Conservation (phyloP, 176 grass and related monocot genomes). For the Paspalum notatum region DNA sequence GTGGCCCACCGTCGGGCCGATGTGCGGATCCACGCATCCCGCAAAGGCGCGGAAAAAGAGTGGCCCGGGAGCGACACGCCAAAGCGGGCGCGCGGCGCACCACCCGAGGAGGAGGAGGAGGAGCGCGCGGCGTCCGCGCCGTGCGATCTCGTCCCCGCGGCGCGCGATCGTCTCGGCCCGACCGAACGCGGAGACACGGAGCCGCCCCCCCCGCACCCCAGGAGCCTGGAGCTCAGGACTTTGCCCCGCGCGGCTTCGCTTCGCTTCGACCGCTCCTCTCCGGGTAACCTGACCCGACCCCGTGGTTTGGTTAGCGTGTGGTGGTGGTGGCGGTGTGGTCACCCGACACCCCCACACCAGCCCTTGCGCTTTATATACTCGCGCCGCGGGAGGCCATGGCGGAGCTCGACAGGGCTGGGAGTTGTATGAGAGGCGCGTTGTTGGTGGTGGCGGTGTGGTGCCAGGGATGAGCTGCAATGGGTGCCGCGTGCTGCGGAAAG, state of each 20-base stretch:
- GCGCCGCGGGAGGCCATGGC: conserved; percentile 17
- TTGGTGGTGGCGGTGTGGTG: not conserved
- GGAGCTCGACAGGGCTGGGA: not conserved
- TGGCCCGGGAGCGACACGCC: conserved; percentile 25
- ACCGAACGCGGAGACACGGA: conserved; percentile 96
- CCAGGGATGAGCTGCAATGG: conserved; percentile 95
- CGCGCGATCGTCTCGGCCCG: conserved; percentile 11
- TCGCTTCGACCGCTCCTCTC: not conserved
- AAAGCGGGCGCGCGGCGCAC: conserved; percentile 54
- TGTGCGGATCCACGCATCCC: conserved; percentile 66
- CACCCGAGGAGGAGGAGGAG: conserved; percentile 42
- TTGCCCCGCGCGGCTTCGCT: conserved; percentile 6
- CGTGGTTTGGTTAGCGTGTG: conserved; percentile 37
- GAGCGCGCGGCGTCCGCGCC: no score
- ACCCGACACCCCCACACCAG: conserved; percentile 15
- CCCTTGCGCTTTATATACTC: conserved; percentile 28
- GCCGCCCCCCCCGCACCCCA: conserved; percentile 80
- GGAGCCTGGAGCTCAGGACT: conserved; percentile 56
- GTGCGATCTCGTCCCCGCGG: conserved; percentile 42
- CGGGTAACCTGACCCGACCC: not conserved
- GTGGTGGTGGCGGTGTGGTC: conserved; percentile 1
- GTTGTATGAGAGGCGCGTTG: conserved; percentile 42
- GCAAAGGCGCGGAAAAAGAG: conserved; percentile 46
- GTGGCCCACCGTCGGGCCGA: conserved; percentile 3
- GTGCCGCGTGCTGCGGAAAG: conserved; percentile 95